Percentiles rank a stretch among this genome's conserved stretches.
These are phyloP conservation scores for Trametes cinnabarina DNA, from an alignment of 768 basidiomycete species.

Conservation along the genomic window DNA sequence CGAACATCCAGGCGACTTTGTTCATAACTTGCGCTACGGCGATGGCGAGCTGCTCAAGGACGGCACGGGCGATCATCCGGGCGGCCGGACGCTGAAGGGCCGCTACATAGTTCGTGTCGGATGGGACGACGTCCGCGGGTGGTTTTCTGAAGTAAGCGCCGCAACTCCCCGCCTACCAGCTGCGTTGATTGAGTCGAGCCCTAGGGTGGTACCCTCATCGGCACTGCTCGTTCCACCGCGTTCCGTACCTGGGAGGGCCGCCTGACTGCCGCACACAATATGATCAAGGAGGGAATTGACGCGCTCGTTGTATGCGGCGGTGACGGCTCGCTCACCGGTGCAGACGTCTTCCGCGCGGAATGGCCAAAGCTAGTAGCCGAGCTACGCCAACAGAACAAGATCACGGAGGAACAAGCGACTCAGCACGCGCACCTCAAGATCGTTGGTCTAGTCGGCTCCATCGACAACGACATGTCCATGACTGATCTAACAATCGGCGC, in stretches of 20 bases:
- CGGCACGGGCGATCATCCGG: conserved; percentile 71
- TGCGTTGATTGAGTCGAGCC: not conserved
- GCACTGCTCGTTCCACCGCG: conserved; percentile 81
- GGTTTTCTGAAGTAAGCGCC: conserved; percentile 77
- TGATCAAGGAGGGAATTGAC: conserved; percentile 96
- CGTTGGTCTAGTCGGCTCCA: conserved; percentile 97
- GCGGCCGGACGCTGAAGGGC: conserved; percentile 78
- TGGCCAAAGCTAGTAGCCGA: conserved; percentile 85
- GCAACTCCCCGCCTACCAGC: not conserved
- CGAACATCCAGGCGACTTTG: conserved; percentile 36
- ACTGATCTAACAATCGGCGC: conserved; percentile 98
- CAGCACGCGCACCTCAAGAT: conserved; percentile 85
- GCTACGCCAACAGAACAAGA: conserved; percentile 67
- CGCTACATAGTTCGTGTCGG: conserved; percentile 93
- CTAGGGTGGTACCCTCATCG: conserved; percentile 92
- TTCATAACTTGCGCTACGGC: conserved; percentile 80
- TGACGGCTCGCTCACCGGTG: conserved; percentile 95
- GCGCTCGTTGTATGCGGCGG: conserved; percentile 97
- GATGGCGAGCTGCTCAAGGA: conserved; percentile 76
- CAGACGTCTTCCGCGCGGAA: conserved; percentile 89
- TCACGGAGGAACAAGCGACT: conserved; percentile 70
- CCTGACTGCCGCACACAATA: conserved; percentile 81
- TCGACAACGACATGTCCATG: conserved; percentile 99
- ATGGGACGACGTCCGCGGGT: conserved; percentile 96
- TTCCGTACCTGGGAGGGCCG: conserved; percentile 91